Evolutionary conservation across 805 yeast genomes (phyloP).

Genomic region (Dipodascus geniculatus): DNA sequence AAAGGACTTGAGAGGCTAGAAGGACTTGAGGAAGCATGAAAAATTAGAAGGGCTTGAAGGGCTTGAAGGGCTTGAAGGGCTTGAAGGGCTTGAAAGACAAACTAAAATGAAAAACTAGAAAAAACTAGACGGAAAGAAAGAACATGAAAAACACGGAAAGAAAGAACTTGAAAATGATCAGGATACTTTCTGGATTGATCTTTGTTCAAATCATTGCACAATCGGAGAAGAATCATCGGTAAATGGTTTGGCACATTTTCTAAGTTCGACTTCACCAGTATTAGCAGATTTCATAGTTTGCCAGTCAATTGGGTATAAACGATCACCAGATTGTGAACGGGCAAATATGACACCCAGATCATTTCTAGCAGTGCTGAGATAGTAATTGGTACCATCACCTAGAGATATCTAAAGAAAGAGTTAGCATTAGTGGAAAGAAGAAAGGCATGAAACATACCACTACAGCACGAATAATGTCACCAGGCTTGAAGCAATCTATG

Average conservation of each 20-base stretch:
- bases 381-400: slow-evolving; percentile 91
- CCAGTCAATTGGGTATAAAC: slow-evolving; percentile 90
- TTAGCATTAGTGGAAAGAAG: neutral
- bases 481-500: slow-evolving; percentile 73
- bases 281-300: slow-evolving; percentile 76
- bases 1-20: too few relatives aligned
- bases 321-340: slow-evolving; percentile 54
- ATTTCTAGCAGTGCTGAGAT: slow-evolving; percentile 77
- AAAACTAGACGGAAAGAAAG: too few relatives aligned
- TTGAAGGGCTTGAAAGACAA: too few relatives aligned
- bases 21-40: too few relatives aligned
- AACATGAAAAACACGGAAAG: too few relatives aligned
- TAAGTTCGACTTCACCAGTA: slow-evolving; percentile 61
- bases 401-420: slow-evolving; percentile 40
- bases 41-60: too few relatives aligned
- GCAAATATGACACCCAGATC: slow-evolving; percentile 94
- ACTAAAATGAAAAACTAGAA: too few relatives aligned
- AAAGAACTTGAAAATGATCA: too few relatives aligned
- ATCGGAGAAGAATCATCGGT: neutral
- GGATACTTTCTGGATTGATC: too few relatives aligned
- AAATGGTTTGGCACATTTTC: slow-evolving; percentile 91
- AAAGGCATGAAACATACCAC: slow-evolving; percentile 24
- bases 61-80: too few relatives aligned
- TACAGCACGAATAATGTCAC: slow-evolving; percentile 80
- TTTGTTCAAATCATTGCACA: too few relatives aligned